phyloP scores from a whole-genome alignment of 371 early-diverging fungal genomes.

The Smittium culicis region DNA sequence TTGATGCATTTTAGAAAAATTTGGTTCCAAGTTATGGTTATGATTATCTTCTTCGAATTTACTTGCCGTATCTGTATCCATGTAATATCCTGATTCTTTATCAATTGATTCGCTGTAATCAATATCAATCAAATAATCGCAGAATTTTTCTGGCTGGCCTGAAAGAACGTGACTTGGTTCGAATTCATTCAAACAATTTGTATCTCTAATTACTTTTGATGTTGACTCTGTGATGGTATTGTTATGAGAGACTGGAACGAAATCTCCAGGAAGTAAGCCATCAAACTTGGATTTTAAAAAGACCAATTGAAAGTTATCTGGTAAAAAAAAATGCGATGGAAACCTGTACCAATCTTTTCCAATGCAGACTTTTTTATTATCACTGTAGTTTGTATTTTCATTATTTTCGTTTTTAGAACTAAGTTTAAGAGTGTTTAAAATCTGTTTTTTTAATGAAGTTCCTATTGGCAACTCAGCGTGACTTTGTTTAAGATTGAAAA shows the following conservation, averaged over 20 bases:
- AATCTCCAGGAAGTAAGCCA: slow-evolving; percentile 55
- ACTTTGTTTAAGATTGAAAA: no score
- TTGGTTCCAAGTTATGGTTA: not conserved
- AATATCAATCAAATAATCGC: slow-evolving; percentile 59
- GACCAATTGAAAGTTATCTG: slow-evolving; percentile 41
- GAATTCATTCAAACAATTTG: slow-evolving; percentile 60
- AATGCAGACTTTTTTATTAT: slow-evolving; percentile 47
- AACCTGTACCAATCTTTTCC: slow-evolving; percentile 92
- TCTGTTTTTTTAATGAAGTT: no score
- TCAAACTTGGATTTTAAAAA: slow-evolving; percentile 46
- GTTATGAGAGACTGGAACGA: slow-evolving; percentile 14
- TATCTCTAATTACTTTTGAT: slow-evolving; percentile 32
- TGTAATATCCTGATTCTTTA: slow-evolving; percentile 6
- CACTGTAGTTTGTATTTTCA: slow-evolving; percentile 10
- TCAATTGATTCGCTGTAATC: slow-evolving; percentile 28
- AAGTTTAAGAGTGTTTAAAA: no score
- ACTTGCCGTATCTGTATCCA: slow-evolving; percentile 1
- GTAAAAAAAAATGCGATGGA: slow-evolving; percentile 80
- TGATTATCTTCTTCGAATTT: not conserved
- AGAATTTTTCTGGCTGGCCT: slow-evolving; percentile 28
- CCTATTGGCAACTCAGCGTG: no score
- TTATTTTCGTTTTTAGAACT: no score
- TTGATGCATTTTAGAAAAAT: no score
- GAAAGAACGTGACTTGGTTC: slow-evolving; percentile 47
- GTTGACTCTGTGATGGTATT: slow-evolving; percentile 28